These are phyloP conservation scores for Achaetomiella virescens DNA, from an alignment of 495 filamentous ascomycete species.

Conservation along the genomic window DNA sequence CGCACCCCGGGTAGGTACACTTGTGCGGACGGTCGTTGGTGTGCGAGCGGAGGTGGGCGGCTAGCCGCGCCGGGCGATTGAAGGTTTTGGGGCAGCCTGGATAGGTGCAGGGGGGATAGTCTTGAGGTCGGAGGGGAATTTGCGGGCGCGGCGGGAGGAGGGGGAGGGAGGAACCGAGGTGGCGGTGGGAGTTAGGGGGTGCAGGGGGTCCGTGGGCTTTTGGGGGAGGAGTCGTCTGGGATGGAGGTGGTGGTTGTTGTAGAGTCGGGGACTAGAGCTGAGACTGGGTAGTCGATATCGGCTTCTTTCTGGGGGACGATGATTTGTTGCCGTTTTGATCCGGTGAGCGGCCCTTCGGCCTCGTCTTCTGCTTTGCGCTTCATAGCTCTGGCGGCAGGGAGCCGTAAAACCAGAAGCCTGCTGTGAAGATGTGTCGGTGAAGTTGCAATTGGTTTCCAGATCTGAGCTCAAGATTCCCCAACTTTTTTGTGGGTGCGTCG, in stretches of 20 bases:
- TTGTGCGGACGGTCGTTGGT: constrained; percentile 68
- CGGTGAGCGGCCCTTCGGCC: not conserved
- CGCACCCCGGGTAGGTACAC: constrained; percentile 63
- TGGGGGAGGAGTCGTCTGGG: not conserved
- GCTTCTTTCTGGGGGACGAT: not conserved
- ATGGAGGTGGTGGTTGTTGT: constrained; percentile 15
- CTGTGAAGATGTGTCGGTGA: not conserved
- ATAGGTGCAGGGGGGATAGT: constrained; percentile 59
- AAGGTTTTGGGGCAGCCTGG: constrained; percentile 73
- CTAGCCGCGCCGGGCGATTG: constrained; percentile 74
- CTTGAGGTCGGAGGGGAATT: constrained; percentile 65
- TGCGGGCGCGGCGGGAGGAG: constrained; percentile 49
- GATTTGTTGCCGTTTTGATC: constrained; percentile 10
- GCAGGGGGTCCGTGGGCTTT: constrained; percentile 4
- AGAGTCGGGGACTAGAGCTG: not conserved
- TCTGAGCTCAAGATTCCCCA: constrained; percentile 3
- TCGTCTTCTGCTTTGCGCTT: constrained; percentile 10
- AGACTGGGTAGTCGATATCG: not conserved
- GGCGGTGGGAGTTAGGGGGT: constrained; percentile 15
- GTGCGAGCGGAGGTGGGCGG: constrained; percentile 73
- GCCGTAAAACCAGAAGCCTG: not conserved
- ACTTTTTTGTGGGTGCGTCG: constrained; percentile 23
- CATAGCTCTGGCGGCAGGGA: constrained; percentile 5
- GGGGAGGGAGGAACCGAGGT: constrained; percentile 43
- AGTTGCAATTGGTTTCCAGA: not conserved